phyloP scores from a whole-genome alignment of 345 rosid species.

The Alliaria petiolata region DNA sequence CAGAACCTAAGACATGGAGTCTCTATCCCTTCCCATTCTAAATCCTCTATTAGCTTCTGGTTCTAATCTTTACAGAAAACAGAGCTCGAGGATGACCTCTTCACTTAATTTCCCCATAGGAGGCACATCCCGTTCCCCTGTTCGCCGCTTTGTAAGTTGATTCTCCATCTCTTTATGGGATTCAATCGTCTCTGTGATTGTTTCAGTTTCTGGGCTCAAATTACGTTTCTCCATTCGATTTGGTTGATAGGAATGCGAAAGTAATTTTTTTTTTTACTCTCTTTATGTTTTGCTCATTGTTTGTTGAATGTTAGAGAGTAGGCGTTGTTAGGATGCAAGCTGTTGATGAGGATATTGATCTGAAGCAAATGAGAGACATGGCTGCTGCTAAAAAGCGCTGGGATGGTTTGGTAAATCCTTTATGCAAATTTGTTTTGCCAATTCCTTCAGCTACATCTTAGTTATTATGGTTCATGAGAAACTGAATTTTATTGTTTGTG shows the following conservation, averaged over 20 bases:
- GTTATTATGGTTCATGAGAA: neutral
- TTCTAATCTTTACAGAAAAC: constrained; percentile 6
- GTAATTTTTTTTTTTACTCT: neutral
- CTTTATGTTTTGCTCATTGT: neutral
- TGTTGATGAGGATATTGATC: constrained; percentile 60
- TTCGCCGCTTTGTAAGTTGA: constrained; percentile 32
- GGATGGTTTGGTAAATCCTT: constrained; percentile 68
- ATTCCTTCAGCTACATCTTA: neutral
- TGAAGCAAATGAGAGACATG: constrained; percentile 90
- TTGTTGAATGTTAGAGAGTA: constrained; percentile 31
- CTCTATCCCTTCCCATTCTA: constrained; percentile 25
- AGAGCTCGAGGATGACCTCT: constrained; percentile 10
- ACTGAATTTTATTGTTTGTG: neutral
- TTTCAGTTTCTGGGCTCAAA: neutral
- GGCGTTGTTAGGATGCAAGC: constrained; percentile 55
- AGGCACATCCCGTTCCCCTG: neutral
- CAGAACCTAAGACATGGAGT: constrained; percentile 14
- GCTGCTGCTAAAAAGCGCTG: constrained; percentile 94
- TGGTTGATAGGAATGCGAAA: constrained; percentile 9
- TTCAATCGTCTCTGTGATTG: neutral
- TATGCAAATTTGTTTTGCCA: neutral
- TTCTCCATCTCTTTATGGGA: constrained; percentile 9
- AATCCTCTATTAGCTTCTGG: constrained; percentile 28
- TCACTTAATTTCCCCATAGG: neutral
- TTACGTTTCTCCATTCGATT: neutral